Evolutionary conservation across 208 protist genomes (phyloP), one percentile per base, ranked within the genome.

Genomic region (Trypanosoma mega): DNA sequence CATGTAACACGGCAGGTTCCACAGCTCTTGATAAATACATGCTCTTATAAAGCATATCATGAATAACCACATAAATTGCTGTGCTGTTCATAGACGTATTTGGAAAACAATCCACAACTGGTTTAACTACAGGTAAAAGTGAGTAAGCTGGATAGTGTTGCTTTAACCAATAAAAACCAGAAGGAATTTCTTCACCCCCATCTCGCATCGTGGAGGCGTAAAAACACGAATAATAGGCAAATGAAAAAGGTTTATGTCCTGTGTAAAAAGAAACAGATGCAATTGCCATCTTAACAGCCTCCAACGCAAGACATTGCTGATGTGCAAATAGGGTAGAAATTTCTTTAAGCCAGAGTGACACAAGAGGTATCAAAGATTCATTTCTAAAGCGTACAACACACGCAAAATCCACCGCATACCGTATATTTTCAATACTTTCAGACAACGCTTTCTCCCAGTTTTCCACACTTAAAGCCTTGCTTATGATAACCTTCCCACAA

Each of bases 161-260:
- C 45, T 75, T 80, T 55, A 93, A 62, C 82, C 83, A 93, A 45
- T 65, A 71, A 65, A 84, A 85, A 8, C 87, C 87, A 36, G 75
- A 68, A 39, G 68, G 24, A 59, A 85, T 55, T 23, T 86, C 78
- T 36, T 93, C 87, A 12, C 87, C 87, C 23, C 83, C 83, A 61
- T 90, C 87, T 27, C 81, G 68, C 62, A 89, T 76, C 26, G 76
- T 84, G 18, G 87, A 83, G 1, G 87, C 87, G 18, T 69, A 49
- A 60, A 85, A 86, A 8, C 47, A 54, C 49, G 72, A 75, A 49
- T 57, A 56, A 64, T 89, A 93, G 14, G 74, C 74, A 51, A 82
- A 93, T 6, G 58, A 49, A 57, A 91, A 82, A n/a, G 30, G 36
- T 47, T 60, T 63, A 18, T 26, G 29, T 14, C 18, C 41, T 27